phyloP scores from a whole-genome alignment of 768 basidiomycete genomes.

The Rhodotorula diobovata region DNA sequence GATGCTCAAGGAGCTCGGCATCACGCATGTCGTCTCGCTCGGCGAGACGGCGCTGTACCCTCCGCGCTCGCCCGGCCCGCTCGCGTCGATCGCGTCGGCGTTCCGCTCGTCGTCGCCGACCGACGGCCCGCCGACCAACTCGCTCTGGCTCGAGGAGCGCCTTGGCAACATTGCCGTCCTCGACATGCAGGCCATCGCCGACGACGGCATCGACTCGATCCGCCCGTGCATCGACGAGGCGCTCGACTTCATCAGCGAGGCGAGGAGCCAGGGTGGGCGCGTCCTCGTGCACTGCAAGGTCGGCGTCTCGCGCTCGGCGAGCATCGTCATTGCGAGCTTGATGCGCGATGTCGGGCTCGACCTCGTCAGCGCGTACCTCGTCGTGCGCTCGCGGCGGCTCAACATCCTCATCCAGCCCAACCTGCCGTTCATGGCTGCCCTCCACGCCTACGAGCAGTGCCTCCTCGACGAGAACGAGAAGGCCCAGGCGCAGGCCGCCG shows the following conservation, averaged over 20 bases:
- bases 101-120: constrained; percentile 16
- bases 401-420: constrained; percentile 64
- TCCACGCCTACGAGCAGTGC: constrained; percentile 89
- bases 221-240: constrained; percentile 81
- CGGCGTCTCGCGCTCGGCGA: constrained; percentile 93
- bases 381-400: constrained; percentile 81
- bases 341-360: constrained; percentile 82
- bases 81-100: constrained; percentile 27
- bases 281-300: constrained; percentile 96
- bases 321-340: constrained; percentile 93
- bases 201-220: constrained; percentile 93
- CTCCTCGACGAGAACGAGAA: constrained; percentile 53
- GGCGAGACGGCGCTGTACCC: constrained; percentile 89
- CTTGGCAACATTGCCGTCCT: constrained; percentile 85
- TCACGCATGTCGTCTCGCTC: constrained; percentile 94
- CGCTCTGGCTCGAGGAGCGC: constrained; percentile 78
- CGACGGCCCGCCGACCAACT: constrained; percentile 48
- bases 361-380: constrained; percentile 87
- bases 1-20: constrained; percentile 91
- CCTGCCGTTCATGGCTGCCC: constrained; percentile 88
- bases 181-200: constrained; percentile 64
- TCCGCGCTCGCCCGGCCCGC: constrained; percentile 50
- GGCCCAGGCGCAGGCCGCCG: too few relatives aligned
- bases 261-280: constrained; percentile 73
- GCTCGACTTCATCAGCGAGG: constrained; percentile 89